Evolutionary conservation across 2,329 filamentous ascomycete genomes (phyloP).

Genomic region (Sphaerulina musiva): DNA sequence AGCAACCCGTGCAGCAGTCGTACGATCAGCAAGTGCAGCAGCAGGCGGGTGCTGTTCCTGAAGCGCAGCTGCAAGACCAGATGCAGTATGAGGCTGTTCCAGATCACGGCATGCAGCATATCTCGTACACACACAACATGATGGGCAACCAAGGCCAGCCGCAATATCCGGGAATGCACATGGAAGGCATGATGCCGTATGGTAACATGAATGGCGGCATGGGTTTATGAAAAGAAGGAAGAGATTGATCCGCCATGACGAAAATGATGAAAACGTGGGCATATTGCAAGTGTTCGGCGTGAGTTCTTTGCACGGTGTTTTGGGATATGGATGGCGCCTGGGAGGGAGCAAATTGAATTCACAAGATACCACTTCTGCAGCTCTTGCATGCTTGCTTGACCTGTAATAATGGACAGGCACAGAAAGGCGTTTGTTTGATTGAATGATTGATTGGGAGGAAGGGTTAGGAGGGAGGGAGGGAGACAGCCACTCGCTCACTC

Average conservation of each 20-base stretch:
- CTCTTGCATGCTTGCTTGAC: not conserved
- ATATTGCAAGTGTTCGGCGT: not conserved
- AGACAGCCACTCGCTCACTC: not conserved
- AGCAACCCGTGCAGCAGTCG: conserved; percentile 14
- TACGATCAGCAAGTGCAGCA: conserved; percentile 11
- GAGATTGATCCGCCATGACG: too few species aligned
- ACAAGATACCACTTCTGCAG: conserved; percentile 17
- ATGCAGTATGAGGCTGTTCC: conserved; percentile 28
- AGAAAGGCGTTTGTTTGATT: too few species aligned
- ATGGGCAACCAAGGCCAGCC: conserved; percentile 20
- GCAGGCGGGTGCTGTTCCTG: conserved; percentile 13
- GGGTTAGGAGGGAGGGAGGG: not conserved
- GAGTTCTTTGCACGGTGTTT: not conserved
- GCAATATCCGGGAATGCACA: conserved; percentile 24
- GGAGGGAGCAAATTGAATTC: not conserved
- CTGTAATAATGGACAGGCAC: not conserved
- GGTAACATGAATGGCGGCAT: conserved; percentile 22
- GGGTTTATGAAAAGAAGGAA: conserved; percentile 17
- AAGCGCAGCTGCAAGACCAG: conserved; percentile 22
- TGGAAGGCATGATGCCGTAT: conserved; percentile 28
- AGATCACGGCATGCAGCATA: conserved; percentile 19
- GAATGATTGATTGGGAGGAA: too few species aligned
- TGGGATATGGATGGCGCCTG: not conserved
- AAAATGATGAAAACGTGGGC: too few species aligned
- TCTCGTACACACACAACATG: conserved; percentile 20